Evolutionary conservation across 2,329 filamentous ascomycete genomes (phyloP), one percentile per base, ranked within the genome.

Genomic region (Fusarium foetens): DNA sequence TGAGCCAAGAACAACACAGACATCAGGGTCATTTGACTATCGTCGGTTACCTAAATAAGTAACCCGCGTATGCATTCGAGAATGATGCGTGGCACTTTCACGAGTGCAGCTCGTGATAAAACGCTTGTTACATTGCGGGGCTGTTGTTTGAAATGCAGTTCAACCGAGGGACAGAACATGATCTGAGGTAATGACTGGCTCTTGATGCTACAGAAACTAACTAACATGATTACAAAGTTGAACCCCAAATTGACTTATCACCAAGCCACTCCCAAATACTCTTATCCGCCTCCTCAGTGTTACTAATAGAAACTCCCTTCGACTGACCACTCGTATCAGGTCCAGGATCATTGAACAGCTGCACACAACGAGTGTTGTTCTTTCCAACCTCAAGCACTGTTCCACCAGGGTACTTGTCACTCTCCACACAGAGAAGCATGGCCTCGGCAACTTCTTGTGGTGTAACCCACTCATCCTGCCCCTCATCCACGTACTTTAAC

Each of bases 321-420:
- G 66, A 72, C 1, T 77, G 75, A 2, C 71, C 71, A n/a, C 19
- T 70, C 14, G 59, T 63, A 49, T 80, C 76, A 16, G 84, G 83
- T 3, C 84, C 84, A 0, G 82, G 79, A 29, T 85, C 84, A 31
- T 84, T 81, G 9, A 79, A 78, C 1, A 63, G 48, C 27, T 74
- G 61, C 12, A 86, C 82, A 23, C 74, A 58, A 2, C 84, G 76
- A 3, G 78, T 77, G 9, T 70, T 66, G 0, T 73, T 61, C 46
- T 77, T 77, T 0, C 80, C 82, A 21, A 85, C 78, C 68, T 86
- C 84, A 2, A 86, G 57, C 3, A 86, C 75, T 0, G 83, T 83
- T 0, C 84, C 84, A 8, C 83, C 83, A 2, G 74, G 70, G 19
- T 82, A 58, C 3, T 78, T 72, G 0, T 77, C 77, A 5, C 78